phyloP scores from a whole-genome alignment of 441 rosid species.

The Erysimum cheiri region DNA sequence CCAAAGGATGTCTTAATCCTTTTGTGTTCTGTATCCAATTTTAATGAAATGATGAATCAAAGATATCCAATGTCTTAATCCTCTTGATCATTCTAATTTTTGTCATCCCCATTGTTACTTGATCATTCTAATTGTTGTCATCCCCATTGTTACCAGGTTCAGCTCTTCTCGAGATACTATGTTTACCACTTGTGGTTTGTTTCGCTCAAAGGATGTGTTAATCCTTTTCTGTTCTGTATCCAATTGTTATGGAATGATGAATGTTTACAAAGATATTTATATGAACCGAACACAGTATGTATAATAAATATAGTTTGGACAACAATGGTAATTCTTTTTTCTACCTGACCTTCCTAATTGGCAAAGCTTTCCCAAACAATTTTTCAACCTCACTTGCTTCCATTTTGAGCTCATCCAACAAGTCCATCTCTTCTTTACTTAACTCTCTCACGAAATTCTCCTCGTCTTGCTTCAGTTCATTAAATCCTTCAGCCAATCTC shows the following conservation, averaged over 20 bases:
- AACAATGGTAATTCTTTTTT: conserved; percentile 28
- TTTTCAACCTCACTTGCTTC: conserved; percentile 86
- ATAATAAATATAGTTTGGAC: conserved; percentile 28
- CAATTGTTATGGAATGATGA: conserved; percentile 18
- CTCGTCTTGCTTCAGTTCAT: conserved; percentile 69
- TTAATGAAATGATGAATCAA: conserved; percentile 18
- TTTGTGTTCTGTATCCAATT: conserved; percentile 15
- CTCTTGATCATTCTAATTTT: conserved; percentile 65
- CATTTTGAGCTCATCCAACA: conserved; percentile 73
- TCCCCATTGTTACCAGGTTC: conserved; percentile 75
- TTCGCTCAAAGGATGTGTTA: conserved; percentile 26
- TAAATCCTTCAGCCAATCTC: conserved; percentile 77
- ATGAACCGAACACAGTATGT: conserved; percentile 10
- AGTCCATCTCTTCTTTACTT: conserved; percentile 79
- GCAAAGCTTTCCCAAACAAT: conserved; percentile 76
- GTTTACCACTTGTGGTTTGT: not conserved
- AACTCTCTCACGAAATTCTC: conserved; percentile 67
- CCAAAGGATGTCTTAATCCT: conserved; percentile 43
- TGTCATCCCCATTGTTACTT: conserved; percentile 67
- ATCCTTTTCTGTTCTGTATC: conserved; percentile 20
- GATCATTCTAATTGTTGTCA: conserved; percentile 63
- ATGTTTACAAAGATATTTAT: conserved; percentile 29
- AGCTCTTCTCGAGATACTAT: conserved; percentile 59
- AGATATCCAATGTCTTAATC: not conserved
- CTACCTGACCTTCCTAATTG: conserved; percentile 77